Conservation (phyloP, 805 yeast genomes). For the Komagataella phaffii region DNA sequence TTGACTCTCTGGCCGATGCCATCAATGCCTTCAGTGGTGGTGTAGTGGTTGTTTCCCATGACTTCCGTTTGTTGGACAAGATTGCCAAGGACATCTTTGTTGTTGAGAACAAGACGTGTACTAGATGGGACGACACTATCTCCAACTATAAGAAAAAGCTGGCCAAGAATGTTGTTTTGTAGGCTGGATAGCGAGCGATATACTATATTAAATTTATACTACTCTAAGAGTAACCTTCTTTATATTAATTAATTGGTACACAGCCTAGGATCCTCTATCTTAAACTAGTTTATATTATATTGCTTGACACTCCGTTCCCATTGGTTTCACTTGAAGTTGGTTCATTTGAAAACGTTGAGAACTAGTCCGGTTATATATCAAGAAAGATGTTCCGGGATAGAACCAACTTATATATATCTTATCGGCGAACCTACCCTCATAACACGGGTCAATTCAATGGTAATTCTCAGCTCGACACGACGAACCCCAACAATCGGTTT, state of each 20-base stretch:
- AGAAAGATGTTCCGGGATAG: constrained; percentile 74
- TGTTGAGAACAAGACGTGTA: constrained; percentile 89
- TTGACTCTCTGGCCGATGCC: constrained; percentile 95
- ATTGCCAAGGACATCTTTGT: constrained; percentile 96
- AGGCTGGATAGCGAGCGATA: constrained; percentile 8
- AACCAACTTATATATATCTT: constrained; percentile 83
- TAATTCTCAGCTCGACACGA: constrained; percentile 16
- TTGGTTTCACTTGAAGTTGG: neutral
- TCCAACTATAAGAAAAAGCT: constrained; percentile 86
- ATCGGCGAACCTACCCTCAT: constrained; percentile 81
- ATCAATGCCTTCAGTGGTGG: constrained; percentile 93
- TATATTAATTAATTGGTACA: neutral
- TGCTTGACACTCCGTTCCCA: neutral
- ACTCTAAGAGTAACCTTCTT: neutral
- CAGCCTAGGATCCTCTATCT: neutral
- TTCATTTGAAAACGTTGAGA: neutral
- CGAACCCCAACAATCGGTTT: constrained; percentile 14
- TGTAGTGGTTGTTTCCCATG: constrained; percentile 97
- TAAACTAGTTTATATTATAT: neutral
- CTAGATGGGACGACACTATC: constrained; percentile 92
- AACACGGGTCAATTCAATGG: neutral
- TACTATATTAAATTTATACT: neutral
- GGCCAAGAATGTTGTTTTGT: constrained; percentile 80
- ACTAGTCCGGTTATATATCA: neutral
- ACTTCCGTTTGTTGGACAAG: constrained; percentile 93